Conservation (phyloP, 257 asterid genomes). For the Nicotiana paniculata region DNA sequence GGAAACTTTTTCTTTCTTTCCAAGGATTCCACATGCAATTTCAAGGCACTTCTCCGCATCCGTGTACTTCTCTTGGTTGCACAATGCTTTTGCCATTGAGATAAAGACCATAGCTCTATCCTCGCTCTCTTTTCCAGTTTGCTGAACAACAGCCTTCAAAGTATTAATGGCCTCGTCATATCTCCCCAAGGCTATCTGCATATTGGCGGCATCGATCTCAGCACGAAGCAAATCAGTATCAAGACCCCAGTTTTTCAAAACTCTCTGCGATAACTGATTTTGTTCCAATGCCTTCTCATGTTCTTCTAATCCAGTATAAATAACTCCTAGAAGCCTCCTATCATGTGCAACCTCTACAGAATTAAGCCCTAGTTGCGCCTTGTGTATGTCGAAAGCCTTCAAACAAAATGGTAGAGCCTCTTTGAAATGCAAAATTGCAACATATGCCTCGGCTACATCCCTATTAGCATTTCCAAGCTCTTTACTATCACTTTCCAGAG, state of each 20-base stretch:
- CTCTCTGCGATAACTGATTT: conserved; percentile 70
- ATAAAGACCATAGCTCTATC: conserved; percentile 73
- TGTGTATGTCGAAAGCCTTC: conserved; percentile 81
- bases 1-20: conserved; percentile 54
- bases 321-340: conserved; percentile 80
- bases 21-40: conserved; percentile 56
- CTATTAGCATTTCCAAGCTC: conserved; percentile 88
- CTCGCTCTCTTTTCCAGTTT: conserved; percentile 71
- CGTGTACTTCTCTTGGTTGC: conserved; percentile 50
- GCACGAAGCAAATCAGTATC: conserved; percentile 74
- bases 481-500: conserved; percentile 53
- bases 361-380: conserved; percentile 48
- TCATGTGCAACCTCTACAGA: conserved; percentile 91
- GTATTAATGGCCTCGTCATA: conserved; percentile 69
- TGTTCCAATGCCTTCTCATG: conserved; percentile 82
- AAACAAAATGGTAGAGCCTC: conserved; percentile 73
- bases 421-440: conserved; percentile 62
- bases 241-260: conserved; percentile 81
- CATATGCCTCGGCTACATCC: conserved; percentile 81
- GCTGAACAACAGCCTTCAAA: conserved; percentile 62
- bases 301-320: conserved; percentile 77
- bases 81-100: conserved; percentile 82
- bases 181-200: conserved; percentile 84
- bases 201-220: conserved; percentile 86
- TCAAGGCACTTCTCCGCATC: conserved; percentile 82